Conservation (phyloP, 192 early-diverging fungal genomes). For the Cladochytrium replicatum region DNA sequence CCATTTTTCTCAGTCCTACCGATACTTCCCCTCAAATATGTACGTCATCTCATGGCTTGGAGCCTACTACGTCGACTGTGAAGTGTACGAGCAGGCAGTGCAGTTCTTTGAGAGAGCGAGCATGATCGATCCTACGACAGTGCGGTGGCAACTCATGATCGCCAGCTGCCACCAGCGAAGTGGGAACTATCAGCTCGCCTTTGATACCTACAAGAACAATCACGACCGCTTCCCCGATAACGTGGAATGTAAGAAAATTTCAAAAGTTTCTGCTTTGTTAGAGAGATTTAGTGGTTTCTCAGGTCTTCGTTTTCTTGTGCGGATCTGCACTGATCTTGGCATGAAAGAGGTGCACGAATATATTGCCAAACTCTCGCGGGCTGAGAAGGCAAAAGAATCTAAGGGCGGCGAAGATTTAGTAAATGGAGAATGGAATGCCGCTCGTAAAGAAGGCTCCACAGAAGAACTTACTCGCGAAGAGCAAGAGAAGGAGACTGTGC, state of each 20-base stretch:
- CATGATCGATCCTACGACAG: slow-evolving; percentile 36
- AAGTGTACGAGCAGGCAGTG: slow-evolving; percentile 50
- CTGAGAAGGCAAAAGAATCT: slow-evolving; percentile 22
- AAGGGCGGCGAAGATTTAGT: neutral
- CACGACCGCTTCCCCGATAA: slow-evolving; percentile 49
- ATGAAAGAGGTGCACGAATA: slow-evolving; percentile 51
- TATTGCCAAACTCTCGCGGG: slow-evolving; percentile 27
- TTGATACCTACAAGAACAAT: slow-evolving; percentile 44
- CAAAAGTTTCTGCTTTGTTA: neutral
- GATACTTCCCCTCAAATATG: slow-evolving; percentile 47
- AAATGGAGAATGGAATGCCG: neutral
- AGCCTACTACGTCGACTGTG: slow-evolving; percentile 52
- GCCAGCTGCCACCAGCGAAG: slow-evolving; percentile 40
- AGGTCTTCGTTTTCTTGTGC: slow-evolving; percentile 49
- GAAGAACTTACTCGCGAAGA: too few species aligned
- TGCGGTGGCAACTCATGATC: slow-evolving; percentile 53
- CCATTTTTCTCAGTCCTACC: slow-evolving; percentile 29
- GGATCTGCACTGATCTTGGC: slow-evolving; percentile 50
- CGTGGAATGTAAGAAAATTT: slow-evolving; percentile 36
- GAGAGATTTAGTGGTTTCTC: neutral
- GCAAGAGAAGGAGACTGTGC: too few species aligned
- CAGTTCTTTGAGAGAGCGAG: slow-evolving; percentile 46
- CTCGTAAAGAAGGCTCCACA: too few species aligned
- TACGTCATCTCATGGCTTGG: slow-evolving; percentile 49
- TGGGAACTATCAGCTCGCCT: slow-evolving; percentile 46